These are phyloP conservation scores for Diplodia mutila DNA, from an alignment of 2,329 filamentous ascomycete genomes.

Conservation along the genomic window DNA sequence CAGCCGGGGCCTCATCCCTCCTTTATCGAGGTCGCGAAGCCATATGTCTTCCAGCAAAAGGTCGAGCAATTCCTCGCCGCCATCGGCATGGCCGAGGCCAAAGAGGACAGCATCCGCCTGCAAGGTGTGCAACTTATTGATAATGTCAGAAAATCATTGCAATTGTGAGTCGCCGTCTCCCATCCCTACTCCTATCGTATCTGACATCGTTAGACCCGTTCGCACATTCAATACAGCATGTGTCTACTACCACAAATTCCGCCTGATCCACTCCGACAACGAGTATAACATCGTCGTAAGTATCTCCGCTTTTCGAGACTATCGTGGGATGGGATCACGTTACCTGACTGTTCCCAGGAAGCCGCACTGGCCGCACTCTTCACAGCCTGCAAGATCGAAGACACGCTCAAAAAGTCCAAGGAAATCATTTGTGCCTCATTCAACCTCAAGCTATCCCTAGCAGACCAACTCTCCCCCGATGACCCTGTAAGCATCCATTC, in stretches of 20 bases:
- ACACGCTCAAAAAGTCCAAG: slow-evolving; percentile 93
- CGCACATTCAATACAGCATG: slow-evolving; percentile 91
- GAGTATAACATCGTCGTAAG: slow-evolving; percentile 75
- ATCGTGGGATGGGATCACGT: not conserved
- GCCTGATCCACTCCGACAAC: slow-evolving; percentile 78
- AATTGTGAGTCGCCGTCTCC: slow-evolving; percentile 64
- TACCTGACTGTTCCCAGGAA: slow-evolving; percentile 57
- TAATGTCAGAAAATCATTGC: slow-evolving; percentile 75
- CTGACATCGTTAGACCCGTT: slow-evolving; percentile 66
- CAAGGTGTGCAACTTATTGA: slow-evolving; percentile 91
- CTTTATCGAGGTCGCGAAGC: slow-evolving; percentile 67
- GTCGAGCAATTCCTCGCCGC: slow-evolving; percentile 73
- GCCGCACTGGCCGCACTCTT: slow-evolving; percentile 87
- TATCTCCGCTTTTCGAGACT: slow-evolving; percentile 11
- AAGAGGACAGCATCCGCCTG: slow-evolving; percentile 78
- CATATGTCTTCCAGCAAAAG: slow-evolving; percentile 81
- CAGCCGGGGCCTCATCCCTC: slow-evolving; percentile 61
- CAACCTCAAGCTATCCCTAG: slow-evolving; percentile 73
- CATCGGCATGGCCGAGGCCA: slow-evolving; percentile 72
- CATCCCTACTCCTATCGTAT: not conserved
- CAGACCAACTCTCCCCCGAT: slow-evolving; percentile 74
- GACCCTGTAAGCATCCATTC: slow-evolving; percentile 66
- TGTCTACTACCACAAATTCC: slow-evolving; percentile 92
- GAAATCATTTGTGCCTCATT: slow-evolving; percentile 91
- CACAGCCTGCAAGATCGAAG: slow-evolving; percentile 95